Percentiles rank a stretch among this genome's conserved stretches.
These are phyloP conservation scores for Biscutella laevigata DNA, from an alignment of 441 rosid species.

Conservation along the genomic window DNA sequence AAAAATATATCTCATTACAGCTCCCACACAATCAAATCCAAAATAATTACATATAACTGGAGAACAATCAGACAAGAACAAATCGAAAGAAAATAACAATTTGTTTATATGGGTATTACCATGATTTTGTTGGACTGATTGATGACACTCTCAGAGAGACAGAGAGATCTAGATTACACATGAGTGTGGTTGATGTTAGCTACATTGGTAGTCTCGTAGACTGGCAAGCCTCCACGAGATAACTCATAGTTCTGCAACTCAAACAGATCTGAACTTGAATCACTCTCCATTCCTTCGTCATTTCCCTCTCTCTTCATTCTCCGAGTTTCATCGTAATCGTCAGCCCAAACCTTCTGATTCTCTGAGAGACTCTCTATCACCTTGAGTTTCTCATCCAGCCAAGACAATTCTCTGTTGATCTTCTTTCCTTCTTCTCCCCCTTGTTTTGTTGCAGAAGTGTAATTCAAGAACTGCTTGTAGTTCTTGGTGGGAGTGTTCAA, in stretches of 20 bases:
- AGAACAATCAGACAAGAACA: slow-evolving; percentile 19
- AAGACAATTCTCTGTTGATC: slow-evolving; percentile 29
- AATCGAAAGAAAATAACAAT: not conserved
- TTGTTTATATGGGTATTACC: slow-evolving; percentile 9
- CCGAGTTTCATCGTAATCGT: slow-evolving; percentile 41
- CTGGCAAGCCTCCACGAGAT: slow-evolving; percentile 70
- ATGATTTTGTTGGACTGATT: not conserved
- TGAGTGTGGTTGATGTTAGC: slow-evolving; percentile 50
- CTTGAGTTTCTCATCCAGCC: slow-evolving; percentile 43
- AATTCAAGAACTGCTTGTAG: slow-evolving; percentile 42
- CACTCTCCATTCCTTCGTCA: slow-evolving; percentile 73
- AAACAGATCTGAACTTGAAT: slow-evolving; percentile 94
- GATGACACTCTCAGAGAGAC: slow-evolving; percentile 7
- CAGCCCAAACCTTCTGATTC: slow-evolving; percentile 29
- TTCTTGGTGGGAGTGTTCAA: slow-evolving; percentile 53
- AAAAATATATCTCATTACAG: not conserved
- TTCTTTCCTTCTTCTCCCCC: slow-evolving; percentile 25
- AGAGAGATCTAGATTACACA: slow-evolving; percentile 6
- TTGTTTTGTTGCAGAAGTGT: slow-evolving; percentile 43
- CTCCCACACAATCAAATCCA: slow-evolving; percentile 24
- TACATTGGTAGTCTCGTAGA: slow-evolving; percentile 78
- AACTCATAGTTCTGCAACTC: slow-evolving; percentile 76
- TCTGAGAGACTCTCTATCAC: slow-evolving; percentile 29
- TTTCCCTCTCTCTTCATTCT: slow-evolving; percentile 15
- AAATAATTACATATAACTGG: slow-evolving; percentile 2